Conservation (phyloP, 768 basidiomycete genomes). For the Fibroporia radiculosa region DNA sequence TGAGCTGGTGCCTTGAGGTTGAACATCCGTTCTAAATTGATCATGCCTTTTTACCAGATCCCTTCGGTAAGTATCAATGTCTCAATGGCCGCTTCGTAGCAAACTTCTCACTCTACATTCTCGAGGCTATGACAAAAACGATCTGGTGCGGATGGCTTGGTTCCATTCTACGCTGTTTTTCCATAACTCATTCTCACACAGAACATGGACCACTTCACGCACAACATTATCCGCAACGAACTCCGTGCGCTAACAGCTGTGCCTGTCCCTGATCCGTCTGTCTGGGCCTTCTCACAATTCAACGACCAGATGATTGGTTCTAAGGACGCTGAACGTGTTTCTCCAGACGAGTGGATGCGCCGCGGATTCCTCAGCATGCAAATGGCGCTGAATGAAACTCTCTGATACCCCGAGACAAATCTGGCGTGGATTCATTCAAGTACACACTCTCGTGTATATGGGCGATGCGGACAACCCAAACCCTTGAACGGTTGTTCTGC, state of each 20-base stretch:
- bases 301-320: slow-evolving; percentile 50
- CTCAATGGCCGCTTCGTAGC: slow-evolving; percentile 2
- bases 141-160: slow-evolving; percentile 38
- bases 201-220: slow-evolving; percentile 68
- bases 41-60: slow-evolving; percentile 25
- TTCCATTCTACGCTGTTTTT: slow-evolving; percentile 3
- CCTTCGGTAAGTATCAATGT: slow-evolving; percentile 30
- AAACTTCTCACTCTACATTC: background rate
- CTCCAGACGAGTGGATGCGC: slow-evolving; percentile 51
- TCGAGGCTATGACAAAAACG: slow-evolving; percentile 62
- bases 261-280: slow-evolving; percentile 47
- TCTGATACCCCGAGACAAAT: too few species aligned
- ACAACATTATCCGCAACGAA: slow-evolving; percentile 64
- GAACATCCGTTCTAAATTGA: background rate
- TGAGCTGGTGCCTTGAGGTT: slow-evolving; percentile 24
- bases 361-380: slow-evolving; percentile 41
- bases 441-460: too few species aligned
- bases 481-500: too few species aligned
- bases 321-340: slow-evolving; percentile 30
- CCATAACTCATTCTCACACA: slow-evolving; percentile 13
- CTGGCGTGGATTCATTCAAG: too few species aligned
- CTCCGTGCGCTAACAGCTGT: slow-evolving; percentile 55
- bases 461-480: too few species aligned
- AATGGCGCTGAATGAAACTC: slow-evolving; percentile 14
- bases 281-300: slow-evolving; percentile 53